Evolutionary conservation across 192 early-diverging fungal species (phyloP).

Genomic region (Spinellus fusiger): DNA sequence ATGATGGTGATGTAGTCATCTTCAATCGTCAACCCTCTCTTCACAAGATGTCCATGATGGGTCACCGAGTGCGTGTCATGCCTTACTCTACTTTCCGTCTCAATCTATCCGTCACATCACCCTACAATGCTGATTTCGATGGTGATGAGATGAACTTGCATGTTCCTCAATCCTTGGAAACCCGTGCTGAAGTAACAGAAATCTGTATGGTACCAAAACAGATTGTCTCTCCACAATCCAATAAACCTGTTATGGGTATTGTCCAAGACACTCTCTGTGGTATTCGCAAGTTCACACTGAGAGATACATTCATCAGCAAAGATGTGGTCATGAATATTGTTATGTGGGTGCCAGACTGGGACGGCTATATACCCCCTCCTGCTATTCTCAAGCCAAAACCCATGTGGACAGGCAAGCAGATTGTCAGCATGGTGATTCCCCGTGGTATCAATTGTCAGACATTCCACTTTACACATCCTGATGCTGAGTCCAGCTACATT

Average conservation of each 20-base stretch:
- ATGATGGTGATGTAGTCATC: constrained; percentile 94
- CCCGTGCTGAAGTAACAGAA: constrained; percentile 90
- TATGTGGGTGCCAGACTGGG: constrained; percentile 96
- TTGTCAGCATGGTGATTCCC: constrained; percentile 87
- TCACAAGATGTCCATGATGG: constrained; percentile 99
- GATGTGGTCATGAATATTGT: constrained; percentile 95
- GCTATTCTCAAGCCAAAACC: constrained; percentile 92
- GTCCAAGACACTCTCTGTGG: constrained; percentile 98
- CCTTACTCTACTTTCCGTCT: constrained; percentile 98
- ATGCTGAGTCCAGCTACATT: constrained; percentile 69
- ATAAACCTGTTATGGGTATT: constrained; percentile 99
- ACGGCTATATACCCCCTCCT: constrained; percentile 89
- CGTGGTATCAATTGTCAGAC: constrained; percentile 88
- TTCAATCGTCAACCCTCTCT: constrained; percentile 99
- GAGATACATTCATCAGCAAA: constrained; percentile 81
- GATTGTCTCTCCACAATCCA: constrained; percentile 95
- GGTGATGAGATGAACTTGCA: constrained; percentile 99
- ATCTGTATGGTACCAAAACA: constrained; percentile 98
- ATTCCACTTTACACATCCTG: constrained; percentile 71
- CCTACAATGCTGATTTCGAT: constrained; percentile 99
- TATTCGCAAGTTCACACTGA: constrained; percentile 89
- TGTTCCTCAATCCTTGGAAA: constrained; percentile 95
- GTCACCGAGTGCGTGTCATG: constrained; percentile 94
- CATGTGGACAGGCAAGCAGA: constrained; percentile 98
- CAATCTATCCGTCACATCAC: constrained; percentile 94